Base-by-base conservation (phyloP, 2,329 filamentous ascomycete genomes). In the Paecilomyces sp. region DNA sequence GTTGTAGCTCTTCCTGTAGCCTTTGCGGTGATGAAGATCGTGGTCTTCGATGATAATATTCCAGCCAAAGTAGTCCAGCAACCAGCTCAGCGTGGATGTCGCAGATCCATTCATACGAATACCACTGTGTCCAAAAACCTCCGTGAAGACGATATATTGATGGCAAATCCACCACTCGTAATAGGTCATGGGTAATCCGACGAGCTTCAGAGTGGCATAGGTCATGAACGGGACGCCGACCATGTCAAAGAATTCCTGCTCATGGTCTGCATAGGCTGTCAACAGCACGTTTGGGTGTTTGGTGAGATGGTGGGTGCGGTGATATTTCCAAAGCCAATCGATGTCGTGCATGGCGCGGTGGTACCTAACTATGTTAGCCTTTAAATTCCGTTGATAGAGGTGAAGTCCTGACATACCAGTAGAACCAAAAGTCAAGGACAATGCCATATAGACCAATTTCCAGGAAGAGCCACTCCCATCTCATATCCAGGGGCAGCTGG, bases 11-110 rank as follows among this genome's bases (percentile, higher is more conserved):
- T 71, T 71, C 61, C 69, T 69, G 72, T 73, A 76, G 7, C 74
- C 74, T 60, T 70, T 68, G 5, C 74, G 72, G 58, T 76, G 74
- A 58, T 76, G 74, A 15, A 76, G 61, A 57, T 76, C 74, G 56
- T 76, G 74, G 50, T 80, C 78, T 60, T 80, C 78, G 36, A 79
- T 74, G 1, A 76, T 66, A 3, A 79, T 64, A 36, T 80, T 76
- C 1, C 67, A 66, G 6, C 70, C 66, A 12, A 76, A 63, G 3
- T 67, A 33, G 36, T 66, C 64, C n/a, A 79, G 63, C 2, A 78
- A 55, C 68, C 70, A 75, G 15, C 31, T 33, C 65, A 70, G n/a
- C 77, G 60, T 0, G 75, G 70, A 0, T 69, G 70, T 15, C n/a
- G 15, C 34, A 6, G 34, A n/a, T n/a, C 12, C 12, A 41, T 41